Conservation (phyloP, 2,329 filamentous ascomycete genomes). For the Ceratocystis colombiana region DNA sequence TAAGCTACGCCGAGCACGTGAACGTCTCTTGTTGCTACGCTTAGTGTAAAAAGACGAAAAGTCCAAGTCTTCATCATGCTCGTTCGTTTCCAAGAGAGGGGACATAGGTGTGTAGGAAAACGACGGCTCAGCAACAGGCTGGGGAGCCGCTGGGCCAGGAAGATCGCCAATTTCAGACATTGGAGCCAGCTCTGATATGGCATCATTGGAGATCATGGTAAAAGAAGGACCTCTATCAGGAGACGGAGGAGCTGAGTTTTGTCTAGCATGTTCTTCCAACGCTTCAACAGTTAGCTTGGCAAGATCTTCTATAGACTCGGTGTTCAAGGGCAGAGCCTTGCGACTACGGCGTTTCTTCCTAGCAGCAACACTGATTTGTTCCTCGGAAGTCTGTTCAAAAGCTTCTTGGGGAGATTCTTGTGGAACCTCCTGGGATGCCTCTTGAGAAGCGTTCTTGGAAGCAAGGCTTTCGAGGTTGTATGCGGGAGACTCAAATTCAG, state of each 20-base stretch:
- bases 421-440: too few species aligned
- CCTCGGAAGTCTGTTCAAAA: neutral
- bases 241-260: conserved; percentile 14
- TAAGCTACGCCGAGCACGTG: conserved; percentile 11
- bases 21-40: conserved; percentile 19
- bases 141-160: neutral
- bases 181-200: conserved; percentile 21
- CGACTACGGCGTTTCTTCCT: conserved; percentile 18
- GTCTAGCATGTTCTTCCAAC: conserved; percentile 17
- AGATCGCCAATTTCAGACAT: conserved; percentile 22
- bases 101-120: conserved; percentile 5
- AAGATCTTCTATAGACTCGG: neutral
- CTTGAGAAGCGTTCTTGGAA: neutral
- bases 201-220: conserved; percentile 10
- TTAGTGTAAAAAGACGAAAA: conserved; percentile 20
- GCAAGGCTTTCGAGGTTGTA: neutral
- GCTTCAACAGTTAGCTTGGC: conserved; percentile 21
- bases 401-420: too few species aligned
- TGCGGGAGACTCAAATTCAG: neutral
- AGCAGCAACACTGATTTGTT: conserved; percentile 8
- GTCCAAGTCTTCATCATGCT: conserved; percentile 23
- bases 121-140: neutral
- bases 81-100: conserved; percentile 10
- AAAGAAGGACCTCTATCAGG: conserved; percentile 12
- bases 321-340: neutral